Evolutionary conservation across 2,329 filamentous ascomycete species (phyloP).

Genomic region (Botryotinia narcissicola): DNA sequence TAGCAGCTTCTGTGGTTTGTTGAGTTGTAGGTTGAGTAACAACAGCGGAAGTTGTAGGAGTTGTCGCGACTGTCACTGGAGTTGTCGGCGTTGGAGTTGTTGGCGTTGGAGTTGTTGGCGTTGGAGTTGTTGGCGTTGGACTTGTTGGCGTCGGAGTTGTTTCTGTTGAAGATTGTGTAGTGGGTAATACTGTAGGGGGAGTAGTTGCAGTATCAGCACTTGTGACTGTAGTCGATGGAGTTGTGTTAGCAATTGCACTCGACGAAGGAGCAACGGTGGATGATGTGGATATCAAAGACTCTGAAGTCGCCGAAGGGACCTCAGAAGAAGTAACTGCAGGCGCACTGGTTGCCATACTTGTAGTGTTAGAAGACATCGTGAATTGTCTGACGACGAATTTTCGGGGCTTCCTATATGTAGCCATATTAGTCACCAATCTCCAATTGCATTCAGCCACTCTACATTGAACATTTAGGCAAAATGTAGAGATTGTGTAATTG

Average conservation of each 20-base stretch:
- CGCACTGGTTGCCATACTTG: slow-evolving; percentile 31
- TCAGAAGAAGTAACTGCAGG: slow-evolving; percentile 19
- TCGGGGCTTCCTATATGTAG: slow-evolving; percentile 24
- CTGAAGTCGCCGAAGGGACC: slow-evolving; percentile 26
- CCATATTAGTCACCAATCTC: slow-evolving; percentile 27
- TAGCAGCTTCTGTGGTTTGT: slow-evolving; percentile 30
- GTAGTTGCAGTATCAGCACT: slow-evolving; percentile 18
- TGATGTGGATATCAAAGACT: background rate
- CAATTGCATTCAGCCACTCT: background rate
- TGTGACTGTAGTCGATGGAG: slow-evolving; percentile 29
- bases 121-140: slow-evolving; percentile 15
- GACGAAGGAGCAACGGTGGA: slow-evolving; percentile 18
- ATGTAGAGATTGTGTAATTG: background rate
- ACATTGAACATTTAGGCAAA: background rate
- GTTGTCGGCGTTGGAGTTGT: slow-evolving; percentile 22
- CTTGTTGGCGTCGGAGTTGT: slow-evolving; percentile 21
- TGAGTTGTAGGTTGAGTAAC: slow-evolving; percentile 14
- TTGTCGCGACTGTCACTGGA: slow-evolving; percentile 17
- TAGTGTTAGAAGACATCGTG: slow-evolving; percentile 34
- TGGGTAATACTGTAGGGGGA: background rate
- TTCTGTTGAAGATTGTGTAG: slow-evolving; percentile 20
- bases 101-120: slow-evolving; percentile 18
- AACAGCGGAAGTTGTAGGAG: slow-evolving; percentile 22
- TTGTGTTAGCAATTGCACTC: slow-evolving; percentile 36
- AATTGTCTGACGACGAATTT: slow-evolving; percentile 29